Conservation (phyloP, 1,284 basidiomycete genomes). For the Melampsora abietis-canadensis region DNA sequence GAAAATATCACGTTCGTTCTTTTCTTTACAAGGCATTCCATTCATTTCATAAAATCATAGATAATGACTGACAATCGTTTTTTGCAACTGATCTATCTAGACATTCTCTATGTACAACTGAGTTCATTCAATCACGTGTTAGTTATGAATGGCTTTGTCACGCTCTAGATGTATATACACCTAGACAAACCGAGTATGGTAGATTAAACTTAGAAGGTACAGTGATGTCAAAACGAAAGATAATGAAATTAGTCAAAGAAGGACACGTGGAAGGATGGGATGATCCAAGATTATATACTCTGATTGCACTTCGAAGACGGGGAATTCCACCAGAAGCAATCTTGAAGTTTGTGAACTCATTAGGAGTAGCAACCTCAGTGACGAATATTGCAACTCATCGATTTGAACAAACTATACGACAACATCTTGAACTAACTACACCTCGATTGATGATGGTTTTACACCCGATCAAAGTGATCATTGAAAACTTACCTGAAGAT, state of each 20-base stretch:
- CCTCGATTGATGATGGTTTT: slow-evolving; percentile 91
- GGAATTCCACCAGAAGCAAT: slow-evolving; percentile 95
- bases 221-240: slow-evolving; percentile 95
- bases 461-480: slow-evolving; percentile 80
- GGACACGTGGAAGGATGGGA: slow-evolving; percentile 89
- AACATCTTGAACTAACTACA: slow-evolving; percentile 82
- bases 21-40: slow-evolving; percentile 12
- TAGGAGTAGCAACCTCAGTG: slow-evolving; percentile 84
- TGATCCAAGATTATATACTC: slow-evolving; percentile 95
- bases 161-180: slow-evolving; percentile 91
- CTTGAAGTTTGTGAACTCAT: slow-evolving; percentile 80
- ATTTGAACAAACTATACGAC: slow-evolving; percentile 84
- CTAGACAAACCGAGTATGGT: slow-evolving; percentile 96
- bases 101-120: slow-evolving; percentile 94
- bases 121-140: slow-evolving; percentile 93
- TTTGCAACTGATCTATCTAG: slow-evolving; percentile 56
- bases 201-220: slow-evolving; percentile 90
- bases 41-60: background rate
- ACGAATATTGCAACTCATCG: slow-evolving; percentile 82
- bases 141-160: slow-evolving; percentile 99
- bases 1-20: slow-evolving; percentile 91
- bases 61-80: background rate
- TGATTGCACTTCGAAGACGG: slow-evolving; percentile 88
- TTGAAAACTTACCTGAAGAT: slow-evolving; percentile 86
- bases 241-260: slow-evolving; percentile 80